Evolutionary conservation across 2,329 filamentous ascomycete genomes (phyloP), one percentile per base, ranked within the genome.

Genomic region (Diaporthe eres): DNA sequence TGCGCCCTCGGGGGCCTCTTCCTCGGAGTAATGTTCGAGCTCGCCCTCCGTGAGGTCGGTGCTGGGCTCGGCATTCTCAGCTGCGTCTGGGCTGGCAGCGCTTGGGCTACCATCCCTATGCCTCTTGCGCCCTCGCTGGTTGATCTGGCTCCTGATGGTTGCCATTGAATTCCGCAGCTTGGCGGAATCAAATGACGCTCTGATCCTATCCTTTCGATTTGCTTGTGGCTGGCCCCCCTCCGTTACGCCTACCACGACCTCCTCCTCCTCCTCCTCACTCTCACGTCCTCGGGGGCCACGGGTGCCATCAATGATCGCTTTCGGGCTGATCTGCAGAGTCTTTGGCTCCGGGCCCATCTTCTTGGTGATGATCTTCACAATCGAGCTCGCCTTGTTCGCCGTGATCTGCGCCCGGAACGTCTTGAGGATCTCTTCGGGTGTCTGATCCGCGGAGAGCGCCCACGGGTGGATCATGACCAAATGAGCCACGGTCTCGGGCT

Each of bases 261-360:
- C 47, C 31, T 51, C 44, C n/a, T 74, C 71, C 5, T 71, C 72
- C 39, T 71, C 61, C 17, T 34, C 42, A 12, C 47, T 61, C 22
- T 58, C 44, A 3, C 44, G 31, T 3, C 9, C 44, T 7, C n/a
- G 55, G 15, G 34, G 28, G 5, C 22, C 31, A 13, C 17, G 63
- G 1, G 47, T n/a, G 19, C 13, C 55, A 28, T 74, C 65, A 25
- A 76, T 63, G 34, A 76, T 67, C 39, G 68, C 17, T 12, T 68
- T 53, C 31, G 60, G 71, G 17, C 57, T 63, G 17, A 71, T 44
- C 37, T 71, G 55, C 49, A 71, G 28, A 19, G 63, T 65, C 39
- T 67, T 74, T 25, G 65, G 75, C 31, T 74, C 75, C 12, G 75
- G 63, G 1, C 71, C 75, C 65, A 76, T 74, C 65, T 76, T 76